phyloP scores from a whole-genome alignment of 2,329 filamentous ascomycete species.

The Zymoseptoria pseudotritici region DNA sequence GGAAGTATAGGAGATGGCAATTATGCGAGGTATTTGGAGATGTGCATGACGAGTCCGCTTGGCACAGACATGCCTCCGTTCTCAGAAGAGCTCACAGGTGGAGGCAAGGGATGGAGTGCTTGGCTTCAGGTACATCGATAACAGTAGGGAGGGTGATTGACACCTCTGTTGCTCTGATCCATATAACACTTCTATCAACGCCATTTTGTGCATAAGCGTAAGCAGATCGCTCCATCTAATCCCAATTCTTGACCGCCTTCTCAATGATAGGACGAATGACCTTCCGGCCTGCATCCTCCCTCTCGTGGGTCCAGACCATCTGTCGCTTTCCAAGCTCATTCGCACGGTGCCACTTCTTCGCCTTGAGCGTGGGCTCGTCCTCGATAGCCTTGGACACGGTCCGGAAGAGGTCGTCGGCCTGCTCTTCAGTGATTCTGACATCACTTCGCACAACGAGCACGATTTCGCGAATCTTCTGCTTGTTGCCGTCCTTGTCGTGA shows the following conservation, averaged over 20 bases:
- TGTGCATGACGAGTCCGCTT: slow-evolving; percentile 35
- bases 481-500: slow-evolving; percentile 32
- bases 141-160: not conserved
- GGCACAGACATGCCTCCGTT: slow-evolving; percentile 23
- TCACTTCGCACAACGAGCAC: slow-evolving; percentile 40
- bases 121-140: slow-evolving; percentile 8
- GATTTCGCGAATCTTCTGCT: slow-evolving; percentile 42
- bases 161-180: too few species aligned
- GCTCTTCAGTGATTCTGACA: slow-evolving; percentile 37
- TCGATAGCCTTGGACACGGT: slow-evolving; percentile 37
- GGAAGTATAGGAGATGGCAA: slow-evolving; percentile 35
- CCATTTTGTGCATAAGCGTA: not conserved
- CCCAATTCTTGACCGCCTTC: slow-evolving; percentile 37
- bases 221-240: slow-evolving; percentile 11
- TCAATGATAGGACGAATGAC: slow-evolving; percentile 41
- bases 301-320: slow-evolving; percentile 41
- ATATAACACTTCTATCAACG: not conserved
- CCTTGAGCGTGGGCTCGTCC: slow-evolving; percentile 31
- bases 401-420: slow-evolving; percentile 38
- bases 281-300: slow-evolving; percentile 36
- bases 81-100: slow-evolving; percentile 15
- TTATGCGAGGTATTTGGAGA: slow-evolving; percentile 40
- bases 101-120: slow-evolving; percentile 12
- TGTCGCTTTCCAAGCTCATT: slow-evolving; percentile 36
- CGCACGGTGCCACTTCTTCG: slow-evolving; percentile 39